Evolutionary conservation across 192 early-diverging fungal species (phyloP).

Genomic region (Mortierella hygrophila): DNA sequence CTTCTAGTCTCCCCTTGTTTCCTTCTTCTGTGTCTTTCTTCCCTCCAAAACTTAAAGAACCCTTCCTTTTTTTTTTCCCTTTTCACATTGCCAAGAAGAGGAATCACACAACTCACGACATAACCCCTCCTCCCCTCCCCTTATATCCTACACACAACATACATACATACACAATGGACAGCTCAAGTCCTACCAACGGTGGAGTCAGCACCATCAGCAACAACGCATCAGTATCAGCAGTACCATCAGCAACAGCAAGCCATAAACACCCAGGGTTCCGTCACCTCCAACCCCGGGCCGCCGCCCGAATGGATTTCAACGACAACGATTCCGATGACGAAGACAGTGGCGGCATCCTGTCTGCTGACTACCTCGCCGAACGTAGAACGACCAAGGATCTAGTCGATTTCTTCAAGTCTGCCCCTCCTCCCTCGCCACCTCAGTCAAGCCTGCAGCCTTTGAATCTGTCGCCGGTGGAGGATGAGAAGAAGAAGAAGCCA

Average conservation of each 20-base stretch:
- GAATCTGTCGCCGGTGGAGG: conserved; percentile 6
- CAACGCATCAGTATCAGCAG: background rate
- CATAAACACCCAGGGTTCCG: conserved; percentile 9
- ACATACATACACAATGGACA: background rate
- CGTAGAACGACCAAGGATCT: conserved; percentile 34
- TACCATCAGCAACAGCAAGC: background rate
- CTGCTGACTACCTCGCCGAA: conserved; percentile 40
- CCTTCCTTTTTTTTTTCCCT: background rate
- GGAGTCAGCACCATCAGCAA: background rate
- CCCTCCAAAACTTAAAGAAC: background rate
- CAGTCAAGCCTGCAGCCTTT: background rate
- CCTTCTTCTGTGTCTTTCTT: background rate
- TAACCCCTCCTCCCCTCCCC: background rate
- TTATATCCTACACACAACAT: background rate
- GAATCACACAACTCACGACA: background rate
- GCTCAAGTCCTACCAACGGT: background rate
- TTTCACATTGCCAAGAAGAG: background rate
- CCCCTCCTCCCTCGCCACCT: conserved; percentile 18
- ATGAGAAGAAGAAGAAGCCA: conserved; percentile 37
- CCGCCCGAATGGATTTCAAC: conserved; percentile 33
- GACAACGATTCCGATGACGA: conserved; percentile 33
- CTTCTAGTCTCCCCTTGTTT: background rate
- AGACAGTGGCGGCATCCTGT: conserved; percentile 5
- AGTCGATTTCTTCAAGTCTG: conserved; percentile 44
- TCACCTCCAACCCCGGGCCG: conserved; percentile 38